Evolutionary conservation across 495 filamentous ascomycete genomes (phyloP), one percentile per base, ranked within the genome.

Genomic region (Parathielavia appendiculata): DNA sequence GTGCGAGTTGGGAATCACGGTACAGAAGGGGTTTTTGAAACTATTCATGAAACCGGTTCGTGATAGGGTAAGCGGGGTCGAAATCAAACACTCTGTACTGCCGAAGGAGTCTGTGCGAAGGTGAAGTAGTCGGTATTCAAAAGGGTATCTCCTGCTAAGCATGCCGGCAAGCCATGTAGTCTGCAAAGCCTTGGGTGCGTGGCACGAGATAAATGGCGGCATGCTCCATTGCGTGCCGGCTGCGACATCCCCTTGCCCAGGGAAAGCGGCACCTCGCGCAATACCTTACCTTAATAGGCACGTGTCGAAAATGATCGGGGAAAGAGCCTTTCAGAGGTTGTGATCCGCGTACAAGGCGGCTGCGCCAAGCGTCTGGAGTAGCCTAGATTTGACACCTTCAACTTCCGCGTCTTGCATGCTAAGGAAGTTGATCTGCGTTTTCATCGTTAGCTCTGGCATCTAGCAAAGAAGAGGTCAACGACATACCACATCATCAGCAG

Each of bases 401-500:
- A 88, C 61, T 16, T 83, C 79, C n/a, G 77, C 70, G 9, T 82
- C 75, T 44, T 88, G 85, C 71, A 89, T 71, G 34, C 79, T 81
- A 22, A 85, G 73, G 65, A 91, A 91, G 26, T 82, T 82, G 46
- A 90, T 89, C 86, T 90, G 61, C 59, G 26, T 35, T 22, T 22
- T 16, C 40, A 10, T 11, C 14, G 55, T 75, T 56, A 73, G 65
- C 23, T 56, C 30, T 35, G 17, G n/a, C 6, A 10, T 22, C 19
- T 13, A 19, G 19, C 11, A 39, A 57, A 47, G 4, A 0, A 30
- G 26, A 56, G n/a, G 16, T 16, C 47, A 23, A 23, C 23, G 39
- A 67, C 72, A 61, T 75, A 91, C 87, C 71, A 86, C 73, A 60
- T 92, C 88, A 68, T 92, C 84, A 4, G 79, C 73, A n/a, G 77